Evolutionary conservation across 202 grass and related monocot genomes (phyloP).

Genomic region (Saccharum hybrid): DNA sequence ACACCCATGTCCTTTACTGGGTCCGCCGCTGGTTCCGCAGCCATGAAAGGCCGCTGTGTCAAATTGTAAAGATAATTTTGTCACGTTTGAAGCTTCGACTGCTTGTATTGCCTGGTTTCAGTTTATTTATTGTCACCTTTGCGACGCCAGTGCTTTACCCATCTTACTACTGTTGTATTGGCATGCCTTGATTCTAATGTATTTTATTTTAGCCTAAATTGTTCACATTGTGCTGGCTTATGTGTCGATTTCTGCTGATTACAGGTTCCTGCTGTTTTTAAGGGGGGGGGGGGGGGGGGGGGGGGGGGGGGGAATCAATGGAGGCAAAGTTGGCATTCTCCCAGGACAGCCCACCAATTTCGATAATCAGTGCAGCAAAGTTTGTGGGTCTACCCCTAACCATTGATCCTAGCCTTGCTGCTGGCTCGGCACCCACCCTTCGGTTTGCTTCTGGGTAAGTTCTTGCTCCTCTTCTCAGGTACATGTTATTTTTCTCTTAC

Average conservation of each 20-base stretch:
- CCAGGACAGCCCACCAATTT: conserved; percentile 58
- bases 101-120: too few relatives aligned
- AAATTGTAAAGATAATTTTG: neutral
- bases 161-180: neutral
- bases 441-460: conserved; percentile 63
- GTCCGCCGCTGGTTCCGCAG: neutral
- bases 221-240: neutral
- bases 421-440: conserved; percentile 50
- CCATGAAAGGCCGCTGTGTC: neutral
- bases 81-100: too few relatives aligned
- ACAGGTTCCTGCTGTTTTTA: neutral
- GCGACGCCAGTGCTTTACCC: too few relatives aligned
- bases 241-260: conserved; percentile 7
- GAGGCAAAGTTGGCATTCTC: conserved; percentile 60
- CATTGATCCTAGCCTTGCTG: conserved; percentile 52
- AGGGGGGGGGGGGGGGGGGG: too few relatives aligned
- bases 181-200: neutral
- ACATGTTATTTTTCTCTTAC: neutral
- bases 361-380: conserved; percentile 67
- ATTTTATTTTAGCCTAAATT: neutral
- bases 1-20: neutral
- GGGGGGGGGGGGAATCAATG: too few relatives aligned
- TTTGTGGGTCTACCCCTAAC: conserved; percentile 57
- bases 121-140: too few relatives aligned
- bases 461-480: neutral